These are phyloP conservation scores for Populus hybrid DNA, from an alignment of 441 rosid genomes.

Conservation along the genomic window DNA sequence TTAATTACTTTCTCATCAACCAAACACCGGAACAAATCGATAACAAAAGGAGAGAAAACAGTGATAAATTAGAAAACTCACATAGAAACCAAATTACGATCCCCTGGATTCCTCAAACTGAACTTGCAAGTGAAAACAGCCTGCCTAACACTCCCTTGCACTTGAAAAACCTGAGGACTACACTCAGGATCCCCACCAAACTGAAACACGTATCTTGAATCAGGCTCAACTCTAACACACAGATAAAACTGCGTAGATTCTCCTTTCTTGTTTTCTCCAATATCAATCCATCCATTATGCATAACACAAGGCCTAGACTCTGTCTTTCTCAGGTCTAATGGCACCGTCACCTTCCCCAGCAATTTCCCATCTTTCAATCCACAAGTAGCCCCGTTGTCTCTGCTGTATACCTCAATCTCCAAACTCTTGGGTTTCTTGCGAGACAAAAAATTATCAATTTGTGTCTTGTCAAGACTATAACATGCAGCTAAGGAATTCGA, in stretches of 20 bases:
- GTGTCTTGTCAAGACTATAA: slow-evolving; percentile 44
- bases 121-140: slow-evolving; percentile 77
- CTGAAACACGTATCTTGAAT: slow-evolving; percentile 61
- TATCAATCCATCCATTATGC: slow-evolving; percentile 52
- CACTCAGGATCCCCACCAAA: slow-evolving; percentile 67
- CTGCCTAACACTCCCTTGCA: slow-evolving; percentile 57
- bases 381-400: slow-evolving; percentile 25
- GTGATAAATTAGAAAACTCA: slow-evolving; percentile 15
- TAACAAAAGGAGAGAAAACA: background rate
- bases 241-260: slow-evolving; percentile 28
- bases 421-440: slow-evolving; percentile 17
- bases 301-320: slow-evolving; percentile 34
- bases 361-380: slow-evolving; percentile 37
- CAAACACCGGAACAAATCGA: background rate
- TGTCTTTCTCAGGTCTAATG: slow-evolving; percentile 40
- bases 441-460: slow-evolving; percentile 26
- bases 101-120: slow-evolving; percentile 41
- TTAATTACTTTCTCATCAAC: slow-evolving; percentile 14
- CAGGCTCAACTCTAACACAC: slow-evolving; percentile 52
- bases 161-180: slow-evolving; percentile 69
- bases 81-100: slow-evolving; percentile 45
- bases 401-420: slow-evolving; percentile 36
- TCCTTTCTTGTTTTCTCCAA: slow-evolving; percentile 35
- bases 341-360: slow-evolving; percentile 40
- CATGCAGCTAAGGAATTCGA: slow-evolving; percentile 46